A percentile compares a stretch with the other conserved stretches of the same genome.
Evolutionary conservation across 176 grass and related monocot genomes (phyloP).

Genomic region (sorghum (Sorghum bicolor)): DNA sequence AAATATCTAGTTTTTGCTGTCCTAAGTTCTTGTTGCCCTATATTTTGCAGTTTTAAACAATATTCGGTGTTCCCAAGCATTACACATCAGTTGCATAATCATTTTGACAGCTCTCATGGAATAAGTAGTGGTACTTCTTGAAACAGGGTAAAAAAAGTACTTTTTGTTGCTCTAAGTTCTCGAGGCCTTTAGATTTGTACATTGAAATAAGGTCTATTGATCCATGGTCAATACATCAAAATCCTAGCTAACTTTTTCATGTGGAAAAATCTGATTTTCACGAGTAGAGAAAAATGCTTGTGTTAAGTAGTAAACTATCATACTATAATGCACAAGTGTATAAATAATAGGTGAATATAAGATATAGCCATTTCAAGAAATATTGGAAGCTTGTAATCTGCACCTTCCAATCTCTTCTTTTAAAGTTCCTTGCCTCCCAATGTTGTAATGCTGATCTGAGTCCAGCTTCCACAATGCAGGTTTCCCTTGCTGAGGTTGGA

Average conservation of each 20-base stretch:
- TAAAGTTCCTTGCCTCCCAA: constrained; percentile 68
- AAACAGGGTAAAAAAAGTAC: background rate
- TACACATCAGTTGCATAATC: background rate
- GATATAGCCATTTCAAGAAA: constrained; percentile 4
- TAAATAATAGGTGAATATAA: constrained; percentile 10
- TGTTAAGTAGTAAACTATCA: background rate
- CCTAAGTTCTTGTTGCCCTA: background rate
- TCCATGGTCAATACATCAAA: background rate
- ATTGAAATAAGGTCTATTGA: background rate
- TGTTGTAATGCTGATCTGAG: constrained; percentile 93
- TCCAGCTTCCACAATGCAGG: constrained; percentile 88
- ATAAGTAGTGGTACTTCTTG: background rate
- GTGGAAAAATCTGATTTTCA: background rate
- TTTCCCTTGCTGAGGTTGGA: constrained; percentile 90
- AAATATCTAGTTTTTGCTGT: background rate
- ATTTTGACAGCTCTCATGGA: background rate
- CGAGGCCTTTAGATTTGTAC: background rate
- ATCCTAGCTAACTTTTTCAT: background rate
- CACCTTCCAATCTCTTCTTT: constrained; percentile 65
- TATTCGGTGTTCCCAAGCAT: background rate
- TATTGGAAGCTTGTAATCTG: constrained; percentile 4
- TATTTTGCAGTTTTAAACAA: constrained; percentile 7
- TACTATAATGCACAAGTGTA: background rate
- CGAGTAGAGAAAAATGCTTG: background rate
- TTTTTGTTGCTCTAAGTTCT: background rate